Evolutionary conservation across 805 yeast genomes (phyloP), one percentile per base, ranked within the genome.

Genomic region (Nakazawaea molendinolei): DNA sequence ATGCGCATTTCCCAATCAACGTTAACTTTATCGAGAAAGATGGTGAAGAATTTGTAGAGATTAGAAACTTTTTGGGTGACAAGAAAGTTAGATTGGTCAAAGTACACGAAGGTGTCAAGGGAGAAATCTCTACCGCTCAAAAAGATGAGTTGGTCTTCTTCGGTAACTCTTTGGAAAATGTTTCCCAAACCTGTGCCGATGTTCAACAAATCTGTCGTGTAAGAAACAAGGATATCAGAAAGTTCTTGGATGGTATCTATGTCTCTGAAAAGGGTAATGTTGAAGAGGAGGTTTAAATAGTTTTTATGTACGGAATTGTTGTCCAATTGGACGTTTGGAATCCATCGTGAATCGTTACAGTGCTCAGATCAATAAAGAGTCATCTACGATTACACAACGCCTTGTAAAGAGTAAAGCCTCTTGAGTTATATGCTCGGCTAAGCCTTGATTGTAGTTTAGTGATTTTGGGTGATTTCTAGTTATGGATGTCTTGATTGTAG

Each of bases 1-100:
- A 90, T 67, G 99, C 98, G 81, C 98, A 92, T 86, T 92, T 92
- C 95, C 99, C 98, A 69, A 92, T 94, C 74, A 92, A 92, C 74
- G 96, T 92, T 55, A 90, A 89, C 77, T 68, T 87, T 53, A 65
- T 84, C 63, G 86, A 84, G 51, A 72, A 75, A 59, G 90, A 90
- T 42, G 86, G 84, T 54, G 56, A 64, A 36, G 69, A 74, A 49
- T 76, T 60, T 60, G 83, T 90, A 56, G 97, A 92, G 77, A 89
- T 92, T 77, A 89, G 97, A 86, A 92, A 92, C 79, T 92, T 86
- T 83, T 81, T 92, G 73, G 98, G 98, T 75, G 97, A 92, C 79
- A 92, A 87, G 83, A 79, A 86, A 71, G 95, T 89, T 52, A 86
- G 97, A 81, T 69, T 69, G 52, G 80, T 92, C 56, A 72, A 77